phyloP scores from a whole-genome alignment of 2,329 filamentous ascomycete genomes.

The Xylaria digitata region DNA sequence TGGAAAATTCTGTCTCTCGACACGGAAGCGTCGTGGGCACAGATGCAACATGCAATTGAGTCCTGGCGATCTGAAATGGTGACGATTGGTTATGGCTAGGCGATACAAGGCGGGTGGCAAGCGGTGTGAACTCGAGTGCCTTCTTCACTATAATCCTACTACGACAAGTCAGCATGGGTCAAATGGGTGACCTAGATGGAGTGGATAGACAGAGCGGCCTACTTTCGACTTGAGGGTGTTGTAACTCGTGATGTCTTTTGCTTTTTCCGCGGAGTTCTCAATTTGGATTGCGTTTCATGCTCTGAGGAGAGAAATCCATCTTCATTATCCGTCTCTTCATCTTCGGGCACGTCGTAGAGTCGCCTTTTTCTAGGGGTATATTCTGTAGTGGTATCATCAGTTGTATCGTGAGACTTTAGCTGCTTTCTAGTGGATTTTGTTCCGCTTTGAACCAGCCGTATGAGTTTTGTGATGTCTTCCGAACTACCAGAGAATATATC shows the following conservation, averaged over 20 bases:
- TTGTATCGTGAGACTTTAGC: slow-evolving; percentile 47
- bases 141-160: slow-evolving; percentile 79
- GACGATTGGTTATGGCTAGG: slow-evolving; percentile 80
- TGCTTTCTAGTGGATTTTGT: slow-evolving; percentile 77
- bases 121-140: slow-evolving; percentile 91
- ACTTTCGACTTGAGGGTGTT: slow-evolving; percentile 59
- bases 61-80: slow-evolving; percentile 91
- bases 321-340: slow-evolving; percentile 47
- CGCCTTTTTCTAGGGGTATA: slow-evolving; percentile 33
- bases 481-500: slow-evolving; percentile 76
- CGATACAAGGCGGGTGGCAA: slow-evolving; percentile 88
- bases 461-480: slow-evolving; percentile 73
- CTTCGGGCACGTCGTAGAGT: slow-evolving; percentile 30
- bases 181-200: neutral
- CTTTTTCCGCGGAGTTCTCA: slow-evolving; percentile 67
- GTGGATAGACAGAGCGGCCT: slow-evolving; percentile 47
- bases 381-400: slow-evolving; percentile 46
- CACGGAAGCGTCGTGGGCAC: slow-evolving; percentile 91
- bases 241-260: slow-evolving; percentile 60
- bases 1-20: slow-evolving; percentile 88
- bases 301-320: slow-evolving; percentile 50
- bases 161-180: slow-evolving; percentile 14
- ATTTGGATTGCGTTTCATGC: slow-evolving; percentile 49
- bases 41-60: slow-evolving; percentile 90
- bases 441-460: slow-evolving; percentile 74